Conservation (phyloP, 441 rosid genomes). For the Populus trichocarpa region DNA sequence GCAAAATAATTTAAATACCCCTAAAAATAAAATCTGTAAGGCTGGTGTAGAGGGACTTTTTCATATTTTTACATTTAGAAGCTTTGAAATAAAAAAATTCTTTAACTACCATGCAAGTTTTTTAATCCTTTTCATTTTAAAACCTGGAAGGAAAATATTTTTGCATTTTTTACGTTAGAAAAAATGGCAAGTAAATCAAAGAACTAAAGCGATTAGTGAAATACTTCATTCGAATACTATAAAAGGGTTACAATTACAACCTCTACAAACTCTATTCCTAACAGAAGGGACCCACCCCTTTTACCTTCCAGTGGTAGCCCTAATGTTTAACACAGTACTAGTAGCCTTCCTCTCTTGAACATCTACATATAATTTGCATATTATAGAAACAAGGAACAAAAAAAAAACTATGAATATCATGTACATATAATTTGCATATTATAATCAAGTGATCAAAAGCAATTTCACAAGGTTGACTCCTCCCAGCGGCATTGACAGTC, state of each 20-base stretch:
- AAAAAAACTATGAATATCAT: not conserved
- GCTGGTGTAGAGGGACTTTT: too few relatives aligned
- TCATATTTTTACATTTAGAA: too few relatives aligned
- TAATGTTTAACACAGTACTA: not conserved
- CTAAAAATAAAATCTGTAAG: too few relatives aligned
- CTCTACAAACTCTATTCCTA: not conserved
- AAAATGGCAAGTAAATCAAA: not conserved
- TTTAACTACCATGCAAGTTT: too few relatives aligned
- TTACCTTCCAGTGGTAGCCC: conserved; percentile 6
- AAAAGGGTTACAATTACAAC: not conserved
- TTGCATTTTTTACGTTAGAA: too few relatives aligned
- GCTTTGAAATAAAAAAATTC: too few relatives aligned
- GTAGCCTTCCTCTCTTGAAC: not conserved
- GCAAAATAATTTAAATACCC: too few relatives aligned
- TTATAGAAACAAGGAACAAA: not conserved
- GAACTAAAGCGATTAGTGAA: not conserved
- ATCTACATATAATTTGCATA: not conserved
- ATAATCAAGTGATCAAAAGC: not conserved
- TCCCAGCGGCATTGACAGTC: not conserved
- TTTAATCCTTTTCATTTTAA: too few relatives aligned
- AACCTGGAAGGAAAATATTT: too few relatives aligned
- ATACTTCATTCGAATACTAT: not conserved
- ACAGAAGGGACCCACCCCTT: not conserved
- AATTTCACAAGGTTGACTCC: conserved; percentile 5
- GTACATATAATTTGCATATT: conserved; percentile 12